Evolutionary conservation across 176 grass and related monocot species (phyloP), one percentile per base, ranked within the genome.

Genomic region (Ananas comosus): DNA sequence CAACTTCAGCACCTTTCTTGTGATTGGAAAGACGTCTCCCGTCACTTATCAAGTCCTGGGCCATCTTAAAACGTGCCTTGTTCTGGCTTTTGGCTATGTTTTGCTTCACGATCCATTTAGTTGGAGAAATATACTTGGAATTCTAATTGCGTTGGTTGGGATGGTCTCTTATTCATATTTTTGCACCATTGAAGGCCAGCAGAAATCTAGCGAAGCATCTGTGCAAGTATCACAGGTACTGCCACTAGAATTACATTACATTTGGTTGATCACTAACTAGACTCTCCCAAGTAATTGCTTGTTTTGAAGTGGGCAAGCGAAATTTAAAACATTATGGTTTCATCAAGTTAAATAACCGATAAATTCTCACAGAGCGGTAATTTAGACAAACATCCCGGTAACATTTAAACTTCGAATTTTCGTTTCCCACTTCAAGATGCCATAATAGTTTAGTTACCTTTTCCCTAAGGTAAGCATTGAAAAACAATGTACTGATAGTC

Each of bases 11-110:
- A 97, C 94, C 65, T 97, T 97, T 63, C 86, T 97, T 68, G 94
- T 97, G 42, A 97, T 97, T 16, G 89, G 94, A 68, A 97, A 92
- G 75, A 97, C 94, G 29, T 97, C 94, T 59, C 94, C 94, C 64
- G 94, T 97, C 65, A 92, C 94, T 65, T 97, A 97, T 77, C 94
- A 97, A 83, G 94, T 97, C 51, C 69, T 97, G 68, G 94, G 94
- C 29, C 94, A 97, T 83, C 86, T 97, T 27, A 97, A 97, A 82
- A 97, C 94, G 33, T 97, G 94, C 74, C 76, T 97, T 70, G 94
- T 97, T 74, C 78, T 97, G 56, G 19, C 89, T 65, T 97, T 97
- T 64, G 94, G 94, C 16, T 97, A 97, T 80, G 94, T 90, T 70
- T 79, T 97, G 67, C 94, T 97, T 66, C 89, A 93, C 0, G 89